Evolutionary conservation across 768 basidiomycete species (phyloP).

Genomic region (Piloderma croceum): DNA sequence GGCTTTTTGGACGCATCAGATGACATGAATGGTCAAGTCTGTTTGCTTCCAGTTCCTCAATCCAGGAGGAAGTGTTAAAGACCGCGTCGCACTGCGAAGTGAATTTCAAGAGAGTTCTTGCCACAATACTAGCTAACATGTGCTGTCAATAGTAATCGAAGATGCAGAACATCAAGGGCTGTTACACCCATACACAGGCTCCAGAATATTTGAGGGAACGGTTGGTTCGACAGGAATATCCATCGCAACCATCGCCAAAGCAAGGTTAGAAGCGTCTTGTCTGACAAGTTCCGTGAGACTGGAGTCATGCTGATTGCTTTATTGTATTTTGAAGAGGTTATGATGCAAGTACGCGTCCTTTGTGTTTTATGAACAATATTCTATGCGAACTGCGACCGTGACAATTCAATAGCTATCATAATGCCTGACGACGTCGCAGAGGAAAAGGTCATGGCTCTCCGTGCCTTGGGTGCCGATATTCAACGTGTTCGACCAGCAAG

Average conservation of each 20-base stretch:
- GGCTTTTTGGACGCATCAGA: neutral
- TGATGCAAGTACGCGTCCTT: constrained; percentile 59
- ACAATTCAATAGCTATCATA: constrained; percentile 60
- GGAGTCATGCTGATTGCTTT: constrained; percentile 1
- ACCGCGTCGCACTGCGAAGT: constrained; percentile 94
- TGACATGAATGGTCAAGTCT: neutral
- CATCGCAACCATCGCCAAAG: constrained; percentile 86
- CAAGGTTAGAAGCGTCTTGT: constrained; percentile 51
- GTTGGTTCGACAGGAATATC: constrained; percentile 96
- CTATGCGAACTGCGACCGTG: constrained; percentile 5
- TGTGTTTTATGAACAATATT: neutral
- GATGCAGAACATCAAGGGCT: constrained; percentile 85
- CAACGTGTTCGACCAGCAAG: constrained; percentile 89
- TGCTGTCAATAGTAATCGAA: constrained; percentile 66
- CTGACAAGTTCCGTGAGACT: no score
- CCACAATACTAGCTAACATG: neutral
- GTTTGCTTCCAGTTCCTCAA: constrained; percentile 68
- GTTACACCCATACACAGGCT: constrained; percentile 80
- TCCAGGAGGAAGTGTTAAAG: constrained; percentile 96
- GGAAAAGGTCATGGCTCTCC: constrained; percentile 84
- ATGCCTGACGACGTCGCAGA: constrained; percentile 87
- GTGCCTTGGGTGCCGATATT: constrained; percentile 82
- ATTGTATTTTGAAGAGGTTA: no score
- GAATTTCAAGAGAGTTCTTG: constrained; percentile 16
- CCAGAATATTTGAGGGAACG: constrained; percentile 94